phyloP scores from a whole-genome alignment of 331 rosid species.

The Telfairia occidentalis region DNA sequence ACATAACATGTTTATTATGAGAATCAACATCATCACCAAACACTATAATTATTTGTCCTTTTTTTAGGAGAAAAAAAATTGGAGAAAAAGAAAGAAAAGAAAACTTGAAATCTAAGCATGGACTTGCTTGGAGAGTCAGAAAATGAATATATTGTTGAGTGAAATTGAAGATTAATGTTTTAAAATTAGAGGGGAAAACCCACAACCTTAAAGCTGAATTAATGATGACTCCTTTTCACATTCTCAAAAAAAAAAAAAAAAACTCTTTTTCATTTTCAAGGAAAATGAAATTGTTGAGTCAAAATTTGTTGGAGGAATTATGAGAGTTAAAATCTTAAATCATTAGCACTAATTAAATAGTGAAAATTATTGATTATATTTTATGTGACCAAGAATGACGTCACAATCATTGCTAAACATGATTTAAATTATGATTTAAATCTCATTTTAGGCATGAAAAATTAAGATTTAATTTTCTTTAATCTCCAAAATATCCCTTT shows the following conservation, averaged over 20 bases:
- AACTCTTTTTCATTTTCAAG: not conserved
- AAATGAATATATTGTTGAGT: conserved; percentile 8
- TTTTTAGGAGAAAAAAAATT: not conserved
- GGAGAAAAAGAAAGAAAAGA: not conserved
- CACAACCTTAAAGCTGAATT: not conserved
- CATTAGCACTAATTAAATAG: not conserved
- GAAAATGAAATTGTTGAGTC: not conserved
- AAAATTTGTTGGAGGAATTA: not conserved
- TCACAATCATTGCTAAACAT: too few species aligned
- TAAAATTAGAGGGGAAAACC: not conserved
- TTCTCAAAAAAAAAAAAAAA: not conserved
- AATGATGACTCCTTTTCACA: conserved; percentile 1
- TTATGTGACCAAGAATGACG: not conserved
- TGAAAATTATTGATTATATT: too few species aligned
- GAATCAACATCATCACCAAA: not conserved
- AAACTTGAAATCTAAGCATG: conserved; percentile 6
- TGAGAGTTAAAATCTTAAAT: not conserved
- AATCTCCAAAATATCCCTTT: too few species aligned
- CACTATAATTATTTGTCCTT: not conserved
- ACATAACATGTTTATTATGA: not conserved
- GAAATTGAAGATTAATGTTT: not conserved
- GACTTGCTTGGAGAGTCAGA: conserved; percentile 4
- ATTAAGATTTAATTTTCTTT: too few species aligned
- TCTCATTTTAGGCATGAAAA: too few species aligned
- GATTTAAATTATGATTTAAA: too few species aligned